Base-by-base conservation (phyloP, 1,139 yeast genomes). In the Zhuliangozyma parablackwelliae region DNA sequence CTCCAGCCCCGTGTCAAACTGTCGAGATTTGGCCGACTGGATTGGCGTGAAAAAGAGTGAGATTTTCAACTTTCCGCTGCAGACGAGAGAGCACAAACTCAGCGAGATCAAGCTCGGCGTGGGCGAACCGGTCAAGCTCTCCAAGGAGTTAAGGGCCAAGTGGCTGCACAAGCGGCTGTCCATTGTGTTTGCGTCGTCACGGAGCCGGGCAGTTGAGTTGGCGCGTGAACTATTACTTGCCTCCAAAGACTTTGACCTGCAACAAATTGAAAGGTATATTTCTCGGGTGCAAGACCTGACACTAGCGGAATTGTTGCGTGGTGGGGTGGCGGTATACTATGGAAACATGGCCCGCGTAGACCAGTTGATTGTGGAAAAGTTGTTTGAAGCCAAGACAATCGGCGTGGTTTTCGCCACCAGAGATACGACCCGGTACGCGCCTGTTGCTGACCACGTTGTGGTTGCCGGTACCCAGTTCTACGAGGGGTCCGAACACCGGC, bases 11-110 rank as follows among this genome's bases (percentile, higher is more conserved):
- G 56, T 90, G 28, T 78, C 94, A 0, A 84, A 83, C 53, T 87
- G 84, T 4, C 70, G 78, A 38, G 96, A 87, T 46, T 58, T 90
- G 44, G 94, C 87, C 1, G 87, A 82, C 41, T 94, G 97, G 96
- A 59, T 92, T 27, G 95, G 94, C 2, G 81, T 85, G 26, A 65
- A 75, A 26, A 69, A 66, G 38, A 68, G 63, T 29, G 69, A 78
- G 32, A 69, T 81, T 5, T 87, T 70, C 61, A 90, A 88, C 50
- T 89, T 84, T 54, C 71, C 80, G 20, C 82, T 95, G 0, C 63
- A 66, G 31, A 81, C 78, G 29, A 66, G 94, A 39, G 65, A 69
- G 21, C 56, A 63, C 31, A 78, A 82, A 2, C 51, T 87, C 26
- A 75, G 75, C 36, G 72, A 69, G 38, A 76, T 88, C 13, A 80